Conservation (phyloP, 176 grass and related monocot species). For the Triticum urartu region DNA sequence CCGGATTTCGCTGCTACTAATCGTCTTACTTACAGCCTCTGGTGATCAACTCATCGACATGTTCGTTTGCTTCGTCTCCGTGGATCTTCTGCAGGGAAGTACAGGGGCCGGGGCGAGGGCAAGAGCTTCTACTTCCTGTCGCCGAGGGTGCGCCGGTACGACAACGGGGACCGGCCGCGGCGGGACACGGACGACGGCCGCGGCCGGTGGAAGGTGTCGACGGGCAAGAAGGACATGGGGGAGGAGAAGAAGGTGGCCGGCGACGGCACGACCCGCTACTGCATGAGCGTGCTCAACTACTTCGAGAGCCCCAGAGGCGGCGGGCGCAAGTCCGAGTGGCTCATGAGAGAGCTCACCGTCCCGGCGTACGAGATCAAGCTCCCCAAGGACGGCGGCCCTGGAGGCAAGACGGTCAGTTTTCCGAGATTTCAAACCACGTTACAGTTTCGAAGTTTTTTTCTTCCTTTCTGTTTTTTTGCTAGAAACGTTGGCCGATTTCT, state of each 20-base stretch:
- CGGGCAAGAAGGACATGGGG: neutral
- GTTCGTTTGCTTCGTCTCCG: neutral
- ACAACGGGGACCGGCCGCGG: neutral
- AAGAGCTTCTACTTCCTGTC: slow-evolving; percentile 40
- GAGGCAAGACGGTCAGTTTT: neutral
- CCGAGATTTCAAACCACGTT: neutral
- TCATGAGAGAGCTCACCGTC: slow-evolving; percentile 37
- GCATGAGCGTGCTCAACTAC: slow-evolving; percentile 14
- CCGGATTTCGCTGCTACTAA: too few relatives aligned
- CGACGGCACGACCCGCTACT: neutral
- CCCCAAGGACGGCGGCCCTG: neutral
- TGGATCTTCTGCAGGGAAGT: neutral
- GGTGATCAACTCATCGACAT: neutral
- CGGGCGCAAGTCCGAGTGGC: slow-evolving; percentile 35
- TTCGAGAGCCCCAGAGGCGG: neutral
- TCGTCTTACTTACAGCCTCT: neutral
- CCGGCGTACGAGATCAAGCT: slow-evolving; percentile 12
- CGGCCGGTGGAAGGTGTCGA: slow-evolving; percentile 45
- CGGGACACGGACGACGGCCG: slow-evolving; percentile 9
- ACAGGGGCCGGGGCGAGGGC: neutral
- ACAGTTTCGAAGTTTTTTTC: too few relatives aligned
- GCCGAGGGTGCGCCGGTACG: slow-evolving; percentile 36
- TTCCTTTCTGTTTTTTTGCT: too few relatives aligned
- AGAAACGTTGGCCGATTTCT: too few relatives aligned
- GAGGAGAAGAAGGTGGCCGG: neutral